Conservation (phyloP, 2,329 filamentous ascomycete species). For the Botryotinia globosa region DNA sequence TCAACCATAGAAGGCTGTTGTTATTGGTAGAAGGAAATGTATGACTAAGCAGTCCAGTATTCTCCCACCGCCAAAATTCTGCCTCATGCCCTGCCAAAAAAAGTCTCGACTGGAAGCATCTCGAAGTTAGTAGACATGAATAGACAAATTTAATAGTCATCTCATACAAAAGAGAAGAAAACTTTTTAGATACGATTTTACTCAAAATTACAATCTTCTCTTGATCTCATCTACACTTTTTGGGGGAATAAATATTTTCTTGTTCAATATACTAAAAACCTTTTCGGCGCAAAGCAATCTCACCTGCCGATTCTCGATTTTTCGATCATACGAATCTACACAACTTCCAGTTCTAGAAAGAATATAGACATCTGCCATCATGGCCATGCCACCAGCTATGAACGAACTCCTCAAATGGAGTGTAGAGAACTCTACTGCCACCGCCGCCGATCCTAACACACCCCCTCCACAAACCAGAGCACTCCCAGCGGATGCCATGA, state of each 20-base stretch:
- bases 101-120: slow-evolving; percentile 7
- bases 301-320: background rate
- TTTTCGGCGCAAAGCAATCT: background rate
- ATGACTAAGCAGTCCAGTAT: background rate
- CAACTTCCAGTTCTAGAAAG: background rate
- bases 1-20: background rate
- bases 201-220: background rate
- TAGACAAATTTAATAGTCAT: background rate
- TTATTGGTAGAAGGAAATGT: background rate
- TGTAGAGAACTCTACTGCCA: slow-evolving; percentile 57
- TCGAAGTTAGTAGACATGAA: slow-evolving; percentile 7
- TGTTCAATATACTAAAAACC: background rate
- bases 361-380: background rate
- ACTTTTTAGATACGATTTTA: background rate
- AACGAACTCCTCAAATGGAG: slow-evolving; percentile 40
- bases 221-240: background rate
- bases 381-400: slow-evolving; percentile 36
- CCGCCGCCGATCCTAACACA: slow-evolving; percentile 32
- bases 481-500: slow-evolving; percentile 68
- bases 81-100: background rate
- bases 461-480: slow-evolving; percentile 36
- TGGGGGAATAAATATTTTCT: background rate
- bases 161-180: background rate
- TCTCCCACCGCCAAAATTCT: background rate
- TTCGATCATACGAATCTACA: background rate